Evolutionary conservation across 345 rosid genomes (phyloP), one percentile per base, ranked within the genome.

Genomic region (Eucalyptus camaldulensis): DNA sequence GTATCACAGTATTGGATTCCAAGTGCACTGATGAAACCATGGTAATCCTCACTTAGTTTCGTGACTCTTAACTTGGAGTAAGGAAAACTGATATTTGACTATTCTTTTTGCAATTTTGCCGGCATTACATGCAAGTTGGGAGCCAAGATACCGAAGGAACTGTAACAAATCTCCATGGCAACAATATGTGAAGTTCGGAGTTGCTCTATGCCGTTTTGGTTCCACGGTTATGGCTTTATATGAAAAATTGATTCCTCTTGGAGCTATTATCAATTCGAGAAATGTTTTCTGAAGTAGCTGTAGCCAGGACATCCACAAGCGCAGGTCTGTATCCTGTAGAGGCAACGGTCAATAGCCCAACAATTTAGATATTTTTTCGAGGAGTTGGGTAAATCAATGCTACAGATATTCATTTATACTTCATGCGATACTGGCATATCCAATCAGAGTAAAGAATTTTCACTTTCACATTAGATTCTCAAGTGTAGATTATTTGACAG

Each of bases 121-220:
- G 95, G 97, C 97, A n/a, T 88, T 93, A 10, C 91, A 96, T 88
- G 96, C 97, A 33, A 94, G 95, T 62, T 96, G 98, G 98, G 98
- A 96, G 89, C 97, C 97, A 5, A 93, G 96, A 92, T 95, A 94
- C 89, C 92, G 93, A 1, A 89, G 93, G 89, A 90, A 94, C 24
- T 92, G 95, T 88, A 80, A 92, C 91, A 93, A 91, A 88, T 94
- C 93, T 87, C 98, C 96, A 47, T 94, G 96, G 94, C 94, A 92
- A 87, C 97, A 94, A 86, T 95, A 96, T 85, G 95, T 94, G 86
- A 95, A 96, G 91, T 40, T 95, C 49, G 97, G 96, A 90, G 94
- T 95, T 85, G 95, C 94, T 89, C 96, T 96, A 90, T 95, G 97
- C 88, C 97, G 91, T 54, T 95, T 95, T 60, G 95, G 96, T 87